Conservation (phyloP, 75 land plant genomes). For the Cupressus sempervirens region DNA sequence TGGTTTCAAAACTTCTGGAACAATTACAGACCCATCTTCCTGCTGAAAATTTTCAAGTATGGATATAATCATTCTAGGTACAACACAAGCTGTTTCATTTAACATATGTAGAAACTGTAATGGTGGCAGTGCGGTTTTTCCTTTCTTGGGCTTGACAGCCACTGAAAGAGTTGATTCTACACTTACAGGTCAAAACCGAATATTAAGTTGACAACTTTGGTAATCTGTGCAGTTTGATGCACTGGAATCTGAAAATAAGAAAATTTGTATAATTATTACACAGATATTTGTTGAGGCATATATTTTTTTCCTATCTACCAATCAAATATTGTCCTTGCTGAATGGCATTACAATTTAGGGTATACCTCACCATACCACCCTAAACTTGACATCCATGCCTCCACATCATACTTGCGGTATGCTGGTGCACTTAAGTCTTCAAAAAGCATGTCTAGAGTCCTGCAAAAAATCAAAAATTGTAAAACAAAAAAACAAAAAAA, state of each 20-base stretch:
- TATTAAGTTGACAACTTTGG: conserved; percentile 88
- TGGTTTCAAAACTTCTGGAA: conserved; percentile 77
- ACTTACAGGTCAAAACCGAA: conserved; percentile 69
- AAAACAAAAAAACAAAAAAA: background rate
- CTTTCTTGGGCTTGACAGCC: conserved; percentile 33
- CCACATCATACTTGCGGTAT: conserved; percentile 92
- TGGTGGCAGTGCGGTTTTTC: conserved; percentile 45
- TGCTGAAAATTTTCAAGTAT: conserved; percentile 94
- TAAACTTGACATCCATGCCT: conserved; percentile 99
- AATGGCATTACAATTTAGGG: background rate
- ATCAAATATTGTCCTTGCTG: background rate
- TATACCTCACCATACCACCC: conserved; percentile 96
- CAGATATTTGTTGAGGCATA: background rate
- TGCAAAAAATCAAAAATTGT: conserved; percentile 25
- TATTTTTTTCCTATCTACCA: background rate
- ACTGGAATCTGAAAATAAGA: conserved; percentile 78
- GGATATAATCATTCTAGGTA: conserved; percentile 90
- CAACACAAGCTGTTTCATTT: conserved; percentile 97
- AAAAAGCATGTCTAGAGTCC: conserved; percentile 92
- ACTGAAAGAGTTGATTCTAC: conserved; percentile 13
- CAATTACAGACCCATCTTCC: conserved; percentile 78
- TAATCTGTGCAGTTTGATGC: conserved; percentile 98
- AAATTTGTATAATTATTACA: background rate
- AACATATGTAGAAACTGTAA: conserved; percentile 83
- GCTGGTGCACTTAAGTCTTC: conserved; percentile 97